phyloP scores from a whole-genome alignment of 106 monocot species.

The Amphibolis antarctica region DNA sequence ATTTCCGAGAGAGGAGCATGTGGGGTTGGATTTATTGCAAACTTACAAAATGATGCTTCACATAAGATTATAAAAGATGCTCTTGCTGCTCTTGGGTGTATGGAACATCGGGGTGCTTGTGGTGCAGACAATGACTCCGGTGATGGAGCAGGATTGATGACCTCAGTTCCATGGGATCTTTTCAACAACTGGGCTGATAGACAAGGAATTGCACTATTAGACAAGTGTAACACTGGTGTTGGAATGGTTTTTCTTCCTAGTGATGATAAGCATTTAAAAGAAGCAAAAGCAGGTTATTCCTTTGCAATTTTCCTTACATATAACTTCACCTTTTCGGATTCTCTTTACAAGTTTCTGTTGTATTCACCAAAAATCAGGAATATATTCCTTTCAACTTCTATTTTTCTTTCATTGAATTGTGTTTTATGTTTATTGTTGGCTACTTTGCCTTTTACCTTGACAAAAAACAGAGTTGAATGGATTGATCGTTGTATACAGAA shows the following conservation, averaged over 20 bases:
- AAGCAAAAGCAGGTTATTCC: slow-evolving; percentile 69
- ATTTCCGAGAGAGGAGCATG: slow-evolving; percentile 95
- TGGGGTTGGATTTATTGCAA: slow-evolving; percentile 99
- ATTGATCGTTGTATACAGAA: no score
- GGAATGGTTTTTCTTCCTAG: slow-evolving; percentile 94
- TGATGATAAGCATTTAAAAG: slow-evolving; percentile 53
- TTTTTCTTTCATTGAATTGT: no score
- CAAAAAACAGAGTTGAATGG: no score
- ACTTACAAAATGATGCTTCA: slow-evolving; percentile 79
- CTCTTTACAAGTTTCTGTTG: no score
- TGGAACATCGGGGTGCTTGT: slow-evolving; percentile 99
- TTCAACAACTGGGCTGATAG: slow-evolving; percentile 69
- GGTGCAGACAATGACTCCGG: slow-evolving; percentile 94
- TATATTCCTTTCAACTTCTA: no score
- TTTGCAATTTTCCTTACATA: no score
- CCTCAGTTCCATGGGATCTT: slow-evolving; percentile 79
- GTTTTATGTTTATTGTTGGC: no score
- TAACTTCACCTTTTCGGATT: no score
- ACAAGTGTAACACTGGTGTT: slow-evolving; percentile 71
- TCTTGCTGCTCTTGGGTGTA: slow-evolving; percentile 86
- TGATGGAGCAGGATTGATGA: slow-evolving; percentile 93
- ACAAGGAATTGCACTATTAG: slow-evolving; percentile 59
- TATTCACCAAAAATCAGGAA: no score
- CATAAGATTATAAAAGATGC: slow-evolving; percentile 72
- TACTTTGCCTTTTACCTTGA: no score